Conservation (phyloP, 805 yeast species). For the Teunomyces stri region DNA sequence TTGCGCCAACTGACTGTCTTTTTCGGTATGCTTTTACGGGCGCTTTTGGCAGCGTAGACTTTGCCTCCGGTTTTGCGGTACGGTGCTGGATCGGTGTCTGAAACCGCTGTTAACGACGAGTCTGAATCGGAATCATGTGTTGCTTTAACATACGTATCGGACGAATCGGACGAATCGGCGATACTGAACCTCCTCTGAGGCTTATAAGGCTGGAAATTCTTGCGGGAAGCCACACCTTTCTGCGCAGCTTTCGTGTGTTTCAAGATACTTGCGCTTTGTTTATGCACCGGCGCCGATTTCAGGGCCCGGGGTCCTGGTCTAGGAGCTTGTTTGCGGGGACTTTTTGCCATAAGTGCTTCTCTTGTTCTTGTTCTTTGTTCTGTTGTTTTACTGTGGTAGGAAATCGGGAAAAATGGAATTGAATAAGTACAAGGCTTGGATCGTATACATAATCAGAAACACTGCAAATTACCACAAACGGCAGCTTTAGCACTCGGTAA, state of each 20-base stretch:
- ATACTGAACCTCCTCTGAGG: constrained; percentile 33
- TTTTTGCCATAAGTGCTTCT: constrained; percentile 26
- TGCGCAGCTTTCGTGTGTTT: not conserved
- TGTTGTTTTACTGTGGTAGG: not conserved
- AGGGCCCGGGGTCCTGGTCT: constrained; percentile 2
- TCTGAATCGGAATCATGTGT: constrained; percentile 29
- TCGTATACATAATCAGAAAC: constrained; percentile 4
- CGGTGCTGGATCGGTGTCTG: constrained; percentile 19
- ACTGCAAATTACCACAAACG: not conserved
- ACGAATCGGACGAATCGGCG: constrained; percentile 31
- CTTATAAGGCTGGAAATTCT: constrained; percentile 22
- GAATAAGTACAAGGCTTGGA: not conserved
- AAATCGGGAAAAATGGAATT: constrained; percentile 2
- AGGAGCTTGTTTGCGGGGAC: constrained; percentile 23
- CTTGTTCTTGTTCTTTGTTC: not conserved
- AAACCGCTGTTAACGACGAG: constrained; percentile 40
- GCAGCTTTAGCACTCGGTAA: not conserved
- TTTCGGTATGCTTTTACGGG: constrained; percentile 22
- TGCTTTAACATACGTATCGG: constrained; percentile 16
- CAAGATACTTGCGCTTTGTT: not conserved
- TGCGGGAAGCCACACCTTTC: constrained; percentile 21
- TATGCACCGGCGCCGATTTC: constrained; percentile 3
- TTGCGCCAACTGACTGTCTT: constrained; percentile 23
- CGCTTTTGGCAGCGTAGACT: constrained; percentile 16
- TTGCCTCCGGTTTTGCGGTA: constrained; percentile 9